Evolutionary conservation across 2,329 filamentous ascomycete genomes (phyloP), one percentile per base, ranked within the genome.

Genomic region (Aulographum hederae): DNA sequence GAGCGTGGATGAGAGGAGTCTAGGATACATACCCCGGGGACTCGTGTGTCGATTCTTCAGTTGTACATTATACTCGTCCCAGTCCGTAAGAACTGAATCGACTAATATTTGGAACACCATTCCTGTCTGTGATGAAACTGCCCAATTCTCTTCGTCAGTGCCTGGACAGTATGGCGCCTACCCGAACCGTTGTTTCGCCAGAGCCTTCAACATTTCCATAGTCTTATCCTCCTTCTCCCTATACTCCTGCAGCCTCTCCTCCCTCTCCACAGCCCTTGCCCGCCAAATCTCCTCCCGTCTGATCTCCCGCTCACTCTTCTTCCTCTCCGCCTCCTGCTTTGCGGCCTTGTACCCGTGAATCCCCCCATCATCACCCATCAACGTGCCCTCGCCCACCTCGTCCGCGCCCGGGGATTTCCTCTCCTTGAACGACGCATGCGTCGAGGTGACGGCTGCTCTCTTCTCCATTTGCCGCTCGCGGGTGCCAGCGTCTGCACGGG

Each of bases 391-490:
- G 0, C 66, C 65, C 1, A 82, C 64, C 30, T 79, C 78, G 13
- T 60, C 66, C 39, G 53, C 64, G 1, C 69, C 73, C 0, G 74
- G 69, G 10, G 72, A 75, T 39, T 66, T 72, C 40, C 60, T 47
- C 40, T 84, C 63, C 35, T 71, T 58, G 46, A 92, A 93, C 8
- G 68, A 66, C 17, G 72, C 68, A 59, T 91, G 75, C 41, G 75
- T 71, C 5, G 76, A 73, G 18, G 78, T 77, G 4, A 68, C 60
- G 38, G 78, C 77, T 20, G 66, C 67, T 40, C 74, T 76, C 65
- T 94, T 94, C 58, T 98, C 86, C 1, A 95, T 63, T 45, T 73
- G 69, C 8, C 86, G 73, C 56, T 93, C 86, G 28, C 74, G 73
- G 1, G 78, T 79, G 0, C 85, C 84, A 0, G 84, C 60, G 37